phyloP scores from a whole-genome alignment of 2,329 filamentous ascomycete species.

The Venturia aucupariae region DNA sequence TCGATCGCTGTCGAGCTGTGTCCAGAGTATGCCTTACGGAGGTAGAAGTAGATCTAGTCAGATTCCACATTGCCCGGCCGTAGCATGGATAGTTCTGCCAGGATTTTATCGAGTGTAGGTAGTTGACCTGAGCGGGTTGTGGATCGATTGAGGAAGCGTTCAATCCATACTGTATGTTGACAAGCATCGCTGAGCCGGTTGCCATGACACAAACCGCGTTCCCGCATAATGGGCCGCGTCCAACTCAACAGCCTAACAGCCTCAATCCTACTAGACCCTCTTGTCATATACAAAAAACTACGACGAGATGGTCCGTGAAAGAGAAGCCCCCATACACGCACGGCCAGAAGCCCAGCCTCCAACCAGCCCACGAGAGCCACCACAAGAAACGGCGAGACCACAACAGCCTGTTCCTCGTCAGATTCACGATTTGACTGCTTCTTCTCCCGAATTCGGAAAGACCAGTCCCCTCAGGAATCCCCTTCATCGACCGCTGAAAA shows the following conservation, averaged over 20 bases:
- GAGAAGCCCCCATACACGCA: slow-evolving; percentile 3
- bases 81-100: too few relatives aligned
- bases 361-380: neutral
- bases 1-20: too few relatives aligned
- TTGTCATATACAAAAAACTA: neutral
- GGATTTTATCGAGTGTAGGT: too few relatives aligned
- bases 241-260: neutral
- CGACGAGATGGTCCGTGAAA: slow-evolving; percentile 8
- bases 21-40: too few relatives aligned
- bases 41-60: too few relatives aligned
- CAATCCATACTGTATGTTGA: too few relatives aligned
- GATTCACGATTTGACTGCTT: neutral
- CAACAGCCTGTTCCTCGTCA: neutral
- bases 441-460: slow-evolving; percentile 46
- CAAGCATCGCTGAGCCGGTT: neutral
- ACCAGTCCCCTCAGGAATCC: slow-evolving; percentile 47
- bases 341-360: neutral
- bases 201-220: neutral
- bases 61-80: too few relatives aligned
- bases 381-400: slow-evolving; percentile 3
- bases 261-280: neutral
- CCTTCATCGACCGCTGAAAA: slow-evolving; percentile 24
- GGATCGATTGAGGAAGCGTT: too few relatives aligned
- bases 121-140: too few relatives aligned
- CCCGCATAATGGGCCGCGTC: slow-evolving; percentile 1